phyloP scores from a whole-genome alignment of 2,329 filamentous ascomycete species.

The Ambrosiella beaveri region DNA sequence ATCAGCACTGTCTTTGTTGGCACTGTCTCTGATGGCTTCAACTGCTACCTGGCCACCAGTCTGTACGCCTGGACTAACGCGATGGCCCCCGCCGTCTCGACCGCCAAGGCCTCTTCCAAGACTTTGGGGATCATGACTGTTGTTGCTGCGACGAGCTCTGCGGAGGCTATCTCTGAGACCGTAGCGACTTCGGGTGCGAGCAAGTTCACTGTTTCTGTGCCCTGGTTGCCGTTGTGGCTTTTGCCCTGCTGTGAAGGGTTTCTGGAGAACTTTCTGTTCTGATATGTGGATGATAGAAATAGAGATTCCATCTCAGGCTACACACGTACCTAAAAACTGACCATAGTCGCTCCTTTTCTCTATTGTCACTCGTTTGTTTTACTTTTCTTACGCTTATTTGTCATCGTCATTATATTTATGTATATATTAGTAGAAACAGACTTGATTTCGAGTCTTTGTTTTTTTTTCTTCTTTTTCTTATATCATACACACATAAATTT shows the following conservation, averaged over 20 bases:
- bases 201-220: background rate
- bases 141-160: background rate
- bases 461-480: background rate
- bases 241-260: background rate
- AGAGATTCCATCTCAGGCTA: background rate
- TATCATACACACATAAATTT: background rate
- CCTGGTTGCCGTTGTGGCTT: background rate
- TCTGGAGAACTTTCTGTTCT: background rate
- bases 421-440: background rate
- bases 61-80: background rate
- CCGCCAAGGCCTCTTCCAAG: background rate
- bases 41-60: background rate
- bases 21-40: background rate
- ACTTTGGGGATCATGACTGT: slow-evolving; percentile 12
- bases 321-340: background rate
- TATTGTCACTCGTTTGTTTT: background rate
- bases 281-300: background rate
- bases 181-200: background rate
- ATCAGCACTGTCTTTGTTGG: background rate
- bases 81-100: background rate
- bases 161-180: background rate
- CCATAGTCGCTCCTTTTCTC: slow-evolving; percentile 2
- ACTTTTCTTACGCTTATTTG: background rate
- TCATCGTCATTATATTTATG: background rate
- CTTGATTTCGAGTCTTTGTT: background rate